Evolutionary conservation across 352 stramenopile genomes (phyloP).

Genomic region (Thalassiosira exigua): DNA sequence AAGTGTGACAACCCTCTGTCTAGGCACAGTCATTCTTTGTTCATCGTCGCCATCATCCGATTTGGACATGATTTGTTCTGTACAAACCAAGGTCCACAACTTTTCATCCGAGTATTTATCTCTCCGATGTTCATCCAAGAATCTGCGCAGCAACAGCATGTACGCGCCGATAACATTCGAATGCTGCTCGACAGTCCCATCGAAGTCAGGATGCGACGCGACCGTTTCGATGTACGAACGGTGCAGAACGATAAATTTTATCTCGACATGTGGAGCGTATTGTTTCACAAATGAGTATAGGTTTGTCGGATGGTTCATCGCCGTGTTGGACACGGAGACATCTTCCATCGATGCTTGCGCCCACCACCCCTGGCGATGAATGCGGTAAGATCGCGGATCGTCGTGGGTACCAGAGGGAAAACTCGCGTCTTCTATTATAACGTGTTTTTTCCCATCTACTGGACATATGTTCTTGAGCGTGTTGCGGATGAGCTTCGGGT

Average conservation of each 20-base stretch:
- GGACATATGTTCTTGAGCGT: slow-evolving; percentile 19
- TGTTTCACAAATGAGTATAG: slow-evolving; percentile 17
- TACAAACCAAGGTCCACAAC: slow-evolving; percentile 34
- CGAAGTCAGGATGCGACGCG: slow-evolving; percentile 17
- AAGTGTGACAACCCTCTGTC: slow-evolving; percentile 16
- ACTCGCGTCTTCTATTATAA: slow-evolving; percentile 18
- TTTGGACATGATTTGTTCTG: slow-evolving; percentile 15
- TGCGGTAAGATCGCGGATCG: slow-evolving; percentile 20
- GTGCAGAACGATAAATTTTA: slow-evolving; percentile 40
- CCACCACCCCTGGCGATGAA: slow-evolving; percentile 22
- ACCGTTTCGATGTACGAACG: slow-evolving; percentile 30
- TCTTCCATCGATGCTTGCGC: slow-evolving; percentile 1
- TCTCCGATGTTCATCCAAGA: slow-evolving; percentile 22
- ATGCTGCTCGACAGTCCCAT: slow-evolving; percentile 4
- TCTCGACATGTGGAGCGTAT: slow-evolving; percentile 21
- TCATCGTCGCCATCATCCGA: slow-evolving; percentile 11
- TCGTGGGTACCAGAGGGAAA: slow-evolving; percentile 19
- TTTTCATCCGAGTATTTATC: slow-evolving; percentile 19
- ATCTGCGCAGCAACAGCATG: slow-evolving; percentile 26
- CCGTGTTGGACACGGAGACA: slow-evolving; percentile 15
- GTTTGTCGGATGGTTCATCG: slow-evolving; percentile 19
- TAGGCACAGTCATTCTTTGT: background rate
- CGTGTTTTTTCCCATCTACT: slow-evolving; percentile 14
- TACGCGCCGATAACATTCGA: slow-evolving; percentile 31
- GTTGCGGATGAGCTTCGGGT: slow-evolving; percentile 12